Conservation (phyloP, 73 alveolate genomes). For the Effrenium voratum region DNA sequence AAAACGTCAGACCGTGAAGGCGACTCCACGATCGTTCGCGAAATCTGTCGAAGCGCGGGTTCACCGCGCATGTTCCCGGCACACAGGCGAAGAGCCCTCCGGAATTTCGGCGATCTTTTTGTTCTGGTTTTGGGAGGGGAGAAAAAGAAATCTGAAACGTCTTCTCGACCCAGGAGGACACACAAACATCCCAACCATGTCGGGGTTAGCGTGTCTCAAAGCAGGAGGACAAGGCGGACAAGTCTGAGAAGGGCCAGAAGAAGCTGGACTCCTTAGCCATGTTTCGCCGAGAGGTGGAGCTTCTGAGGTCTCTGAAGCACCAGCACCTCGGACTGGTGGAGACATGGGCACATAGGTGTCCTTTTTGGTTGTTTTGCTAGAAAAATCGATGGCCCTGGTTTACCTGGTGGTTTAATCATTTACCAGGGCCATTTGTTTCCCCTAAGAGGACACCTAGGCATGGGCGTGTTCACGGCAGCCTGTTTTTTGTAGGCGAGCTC, state of each 20-base stretch:
- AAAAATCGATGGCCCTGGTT: too few relatives aligned
- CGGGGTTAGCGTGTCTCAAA: too few relatives aligned
- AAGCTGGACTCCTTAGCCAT: conserved; percentile 46
- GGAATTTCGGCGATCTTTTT: not conserved
- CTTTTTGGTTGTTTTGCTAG: not conserved
- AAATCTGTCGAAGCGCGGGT: too few relatives aligned
- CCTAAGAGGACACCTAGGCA: too few relatives aligned
- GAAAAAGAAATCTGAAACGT: not conserved
- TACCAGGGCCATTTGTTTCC: too few relatives aligned
- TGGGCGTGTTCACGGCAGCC: too few relatives aligned
- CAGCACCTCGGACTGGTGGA: conserved; percentile 8
- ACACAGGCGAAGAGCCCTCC: not conserved
- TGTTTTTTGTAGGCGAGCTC: too few relatives aligned
- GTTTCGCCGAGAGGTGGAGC: conserved; percentile 89
- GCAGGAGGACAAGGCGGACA: not conserved
- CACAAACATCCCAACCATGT: too few relatives aligned
- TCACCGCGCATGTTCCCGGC: not conserved
- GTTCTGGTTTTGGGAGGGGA: not conserved
- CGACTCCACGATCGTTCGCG: too few relatives aligned
- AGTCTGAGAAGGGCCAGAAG: not conserved
- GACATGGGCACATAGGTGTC: not conserved
- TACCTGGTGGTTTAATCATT: too few relatives aligned
- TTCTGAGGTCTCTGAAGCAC: conserved; percentile 73
- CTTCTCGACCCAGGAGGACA: too few relatives aligned
- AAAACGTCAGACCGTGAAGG: too few relatives aligned